Evolutionary conservation across 179 eudicot genomes (phyloP).

Genomic region (Beta lomatogona): DNA sequence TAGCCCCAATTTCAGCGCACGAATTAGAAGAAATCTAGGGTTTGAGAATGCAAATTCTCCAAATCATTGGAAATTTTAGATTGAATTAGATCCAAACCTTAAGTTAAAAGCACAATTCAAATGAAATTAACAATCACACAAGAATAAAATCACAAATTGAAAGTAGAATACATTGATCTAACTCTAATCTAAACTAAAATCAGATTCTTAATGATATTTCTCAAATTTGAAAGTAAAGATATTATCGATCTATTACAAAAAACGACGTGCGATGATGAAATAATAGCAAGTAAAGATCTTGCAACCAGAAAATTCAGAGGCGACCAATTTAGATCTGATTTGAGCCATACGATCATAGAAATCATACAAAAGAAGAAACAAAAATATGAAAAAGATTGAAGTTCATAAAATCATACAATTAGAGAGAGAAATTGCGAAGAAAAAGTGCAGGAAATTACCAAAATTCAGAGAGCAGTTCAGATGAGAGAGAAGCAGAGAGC

Average conservation of each 20-base stretch:
- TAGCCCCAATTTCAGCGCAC: background rate
- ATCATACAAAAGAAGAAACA: no score
- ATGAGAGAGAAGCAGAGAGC: no score
- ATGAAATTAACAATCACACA: background rate
- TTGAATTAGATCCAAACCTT: background rate
- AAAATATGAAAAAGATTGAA: no score
- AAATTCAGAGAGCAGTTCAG: no score
- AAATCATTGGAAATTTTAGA: background rate
- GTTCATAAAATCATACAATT: no score
- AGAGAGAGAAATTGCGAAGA: no score
- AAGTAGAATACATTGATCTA: background rate
- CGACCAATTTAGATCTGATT: no score
- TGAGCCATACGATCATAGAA: no score
- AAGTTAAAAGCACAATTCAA: background rate
- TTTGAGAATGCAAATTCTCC: background rate
- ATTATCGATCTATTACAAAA: background rate
- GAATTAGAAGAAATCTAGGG: background rate
- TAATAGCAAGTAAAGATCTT: background rate
- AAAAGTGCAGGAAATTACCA: no score
- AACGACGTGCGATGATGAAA: background rate
- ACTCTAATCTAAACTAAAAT: background rate
- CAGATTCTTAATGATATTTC: background rate
- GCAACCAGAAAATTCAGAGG: background rate
- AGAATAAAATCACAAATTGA: background rate
- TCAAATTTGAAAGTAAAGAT: background rate